phyloP scores from a whole-genome alignment of 371 early-diverging fungal species.

The Polyrhizophydium stewartii region DNA sequence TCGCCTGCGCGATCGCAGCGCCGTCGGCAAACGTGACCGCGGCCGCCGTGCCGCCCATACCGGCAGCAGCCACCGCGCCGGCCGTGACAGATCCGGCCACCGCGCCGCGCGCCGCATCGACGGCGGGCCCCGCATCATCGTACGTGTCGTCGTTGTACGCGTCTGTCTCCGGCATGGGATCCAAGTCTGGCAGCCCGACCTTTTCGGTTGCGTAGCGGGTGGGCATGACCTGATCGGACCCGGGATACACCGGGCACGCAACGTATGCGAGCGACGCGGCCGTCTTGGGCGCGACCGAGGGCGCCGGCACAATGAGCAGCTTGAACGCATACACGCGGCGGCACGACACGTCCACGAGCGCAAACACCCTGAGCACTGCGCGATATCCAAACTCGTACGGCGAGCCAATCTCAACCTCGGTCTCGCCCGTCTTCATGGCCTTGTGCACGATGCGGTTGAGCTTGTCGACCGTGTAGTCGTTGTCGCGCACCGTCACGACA shows the following conservation, averaged over 20 bases:
- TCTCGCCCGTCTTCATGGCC: constrained; percentile 1
- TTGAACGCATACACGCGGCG: constrained; percentile 6
- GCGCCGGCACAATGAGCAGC: neutral
- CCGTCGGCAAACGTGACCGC: neutral
- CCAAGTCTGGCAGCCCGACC: neutral
- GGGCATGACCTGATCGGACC: neutral
- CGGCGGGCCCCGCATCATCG: neutral
- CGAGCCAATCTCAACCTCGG: neutral
- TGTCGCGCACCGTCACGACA: neutral
- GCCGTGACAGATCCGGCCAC: too few relatives aligned
- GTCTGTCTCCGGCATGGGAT: neutral
- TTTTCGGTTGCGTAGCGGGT: neutral
- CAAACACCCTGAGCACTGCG: neutral
- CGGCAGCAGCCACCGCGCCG: neutral
- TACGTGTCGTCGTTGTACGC: neutral
- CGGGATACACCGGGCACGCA: neutral
- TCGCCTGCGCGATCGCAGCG: neutral
- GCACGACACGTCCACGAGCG: constrained; percentile 7
- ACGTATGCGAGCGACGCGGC: neutral
- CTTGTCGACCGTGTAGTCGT: neutral
- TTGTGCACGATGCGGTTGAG: neutral
- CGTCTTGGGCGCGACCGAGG: neutral
- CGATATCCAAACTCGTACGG: neutral
- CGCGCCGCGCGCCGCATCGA: too few relatives aligned
- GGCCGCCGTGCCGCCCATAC: neutral